phyloP scores from a whole-genome alignment of 2,329 filamentous ascomycete species.

The Fusarium sp. region DNA sequence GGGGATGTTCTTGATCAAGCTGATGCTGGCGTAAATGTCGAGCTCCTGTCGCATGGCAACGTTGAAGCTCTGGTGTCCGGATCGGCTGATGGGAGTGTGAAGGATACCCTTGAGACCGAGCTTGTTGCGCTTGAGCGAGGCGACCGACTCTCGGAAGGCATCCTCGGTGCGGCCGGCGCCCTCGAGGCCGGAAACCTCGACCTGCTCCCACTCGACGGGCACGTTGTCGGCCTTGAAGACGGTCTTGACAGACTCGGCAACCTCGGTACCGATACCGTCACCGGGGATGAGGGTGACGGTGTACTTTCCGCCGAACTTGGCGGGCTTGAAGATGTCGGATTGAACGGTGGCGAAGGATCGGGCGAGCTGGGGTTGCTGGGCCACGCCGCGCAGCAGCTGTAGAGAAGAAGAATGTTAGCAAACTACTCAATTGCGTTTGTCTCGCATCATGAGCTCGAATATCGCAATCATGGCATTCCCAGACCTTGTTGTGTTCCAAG shows the following conservation, averaged over 20 bases:
- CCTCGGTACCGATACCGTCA: conserved; percentile 98
- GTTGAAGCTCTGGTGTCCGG: conserved; percentile 99
- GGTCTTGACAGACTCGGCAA: conserved; percentile 97
- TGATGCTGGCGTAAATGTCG: conserved; percentile 98
- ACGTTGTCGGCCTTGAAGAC: conserved; percentile 99
- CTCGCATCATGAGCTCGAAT: background rate
- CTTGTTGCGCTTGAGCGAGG: conserved; percentile 97
- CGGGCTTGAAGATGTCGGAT: conserved; percentile 98
- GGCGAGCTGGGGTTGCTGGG: conserved; percentile 56
- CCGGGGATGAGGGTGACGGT: conserved; percentile 98
- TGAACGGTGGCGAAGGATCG: conserved; percentile 80
- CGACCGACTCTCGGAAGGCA: conserved; percentile 93
- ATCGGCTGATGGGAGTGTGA: conserved; percentile 95
- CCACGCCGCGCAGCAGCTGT: conserved; percentile 63
- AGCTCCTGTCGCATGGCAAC: conserved; percentile 98
- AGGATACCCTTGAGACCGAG: conserved; percentile 98
- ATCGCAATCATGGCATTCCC: conserved; percentile 5
- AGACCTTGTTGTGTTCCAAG: background rate
- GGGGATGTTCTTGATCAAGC: conserved; percentile 99
- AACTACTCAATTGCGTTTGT: conserved; percentile 14
- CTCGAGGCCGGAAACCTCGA: conserved; percentile 91
- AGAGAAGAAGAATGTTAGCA: conserved; percentile 39
- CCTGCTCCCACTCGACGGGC: conserved; percentile 97
- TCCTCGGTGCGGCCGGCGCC: conserved; percentile 85
- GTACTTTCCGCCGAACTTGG: conserved; percentile 99